Base-by-base conservation (phyloP, 208 protist genomes). In the Wallacemonas sp. region DNA sequence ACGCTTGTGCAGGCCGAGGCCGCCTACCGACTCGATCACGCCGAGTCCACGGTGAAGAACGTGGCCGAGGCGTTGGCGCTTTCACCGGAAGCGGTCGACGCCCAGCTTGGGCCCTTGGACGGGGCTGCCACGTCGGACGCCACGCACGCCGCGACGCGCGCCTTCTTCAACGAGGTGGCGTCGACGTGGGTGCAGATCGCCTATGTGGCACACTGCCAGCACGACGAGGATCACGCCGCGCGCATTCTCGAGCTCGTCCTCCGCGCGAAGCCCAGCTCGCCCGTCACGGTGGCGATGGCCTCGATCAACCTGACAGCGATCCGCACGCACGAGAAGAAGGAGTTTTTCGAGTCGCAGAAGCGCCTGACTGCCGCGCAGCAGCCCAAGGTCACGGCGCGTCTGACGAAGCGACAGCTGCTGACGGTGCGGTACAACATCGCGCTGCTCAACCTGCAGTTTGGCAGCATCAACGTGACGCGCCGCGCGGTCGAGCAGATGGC, bases 381-480 rank as follows among this genome's bases (percentile, higher is more conserved):
- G 62, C 73, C 75, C 11, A 83, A 84, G 63, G 77, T 88, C 17
- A 56, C 65, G 0, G 63, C 64, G 27, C 84, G 83, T 30, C 76
- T 95, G 21, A 92, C 84, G 4, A 78, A 80, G 14, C 70, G 79
- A 26, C 87, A 95, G 80, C 66, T 81, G 27, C 63, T 92, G 19
- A 60, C 76, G 4, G 76, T 95, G n/a, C 76, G 85, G 39, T 95
- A 95, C 78, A 95, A 95, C 78, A 88, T 70, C 19, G 90, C 87
- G 14, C 78, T 95, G 60, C 76, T 95, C 41, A 76, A 90, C n/a
- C 70, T 95, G 33, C 56, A 79, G 39, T 80, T 77, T 0, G 74
- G 78, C 33, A 88, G 75, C 44, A 55, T 92, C 36, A 81, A 70
- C 48, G 57, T 76, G 38, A 92, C 86, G 65, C 61, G 72, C 36